These are phyloP conservation scores for Penicillium sp. DNA, from an alignment of 2,329 filamentous ascomycete species.

Conservation along the genomic window DNA sequence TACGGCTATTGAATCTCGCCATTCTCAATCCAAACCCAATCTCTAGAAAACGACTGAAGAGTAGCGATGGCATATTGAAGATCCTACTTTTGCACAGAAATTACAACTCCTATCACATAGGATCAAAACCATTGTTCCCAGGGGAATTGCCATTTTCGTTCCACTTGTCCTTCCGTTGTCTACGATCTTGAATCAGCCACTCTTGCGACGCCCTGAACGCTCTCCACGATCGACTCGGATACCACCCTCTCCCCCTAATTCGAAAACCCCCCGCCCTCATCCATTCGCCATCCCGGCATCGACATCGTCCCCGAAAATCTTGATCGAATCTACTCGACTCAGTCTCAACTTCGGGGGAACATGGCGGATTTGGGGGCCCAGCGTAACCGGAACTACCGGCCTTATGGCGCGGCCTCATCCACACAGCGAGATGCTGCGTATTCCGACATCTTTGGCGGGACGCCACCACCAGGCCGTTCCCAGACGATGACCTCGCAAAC, in stretches of 20 bases:
- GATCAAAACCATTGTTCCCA: slow-evolving; percentile 15
- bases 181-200: slow-evolving; percentile 33
- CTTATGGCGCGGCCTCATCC: slow-evolving; percentile 56
- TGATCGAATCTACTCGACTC: background rate
- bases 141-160: slow-evolving; percentile 15
- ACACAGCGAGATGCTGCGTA: slow-evolving; percentile 90
- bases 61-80: slow-evolving; percentile 32
- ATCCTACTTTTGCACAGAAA: slow-evolving; percentile 16
- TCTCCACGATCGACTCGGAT: slow-evolving; percentile 31
- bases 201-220: slow-evolving; percentile 36
- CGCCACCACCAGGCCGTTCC: slow-evolving; percentile 82
- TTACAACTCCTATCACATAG: slow-evolving; percentile 12
- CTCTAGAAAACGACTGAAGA: slow-evolving; percentile 19
- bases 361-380: slow-evolving; percentile 68
- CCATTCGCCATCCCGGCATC: slow-evolving; percentile 6
- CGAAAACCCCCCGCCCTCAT: background rate
- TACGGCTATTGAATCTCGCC: slow-evolving; percentile 26
- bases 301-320: background rate
- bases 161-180: slow-evolving; percentile 25
- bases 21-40: slow-evolving; percentile 8
- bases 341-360: slow-evolving; percentile 13
- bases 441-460: slow-evolving; percentile 89
- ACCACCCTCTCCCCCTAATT: slow-evolving; percentile 7
- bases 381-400: slow-evolving; percentile 61
- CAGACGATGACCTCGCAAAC: slow-evolving; percentile 91